Base-by-base conservation (phyloP, 257 asterid genomes). In the Hygrophila difformis region DNA sequence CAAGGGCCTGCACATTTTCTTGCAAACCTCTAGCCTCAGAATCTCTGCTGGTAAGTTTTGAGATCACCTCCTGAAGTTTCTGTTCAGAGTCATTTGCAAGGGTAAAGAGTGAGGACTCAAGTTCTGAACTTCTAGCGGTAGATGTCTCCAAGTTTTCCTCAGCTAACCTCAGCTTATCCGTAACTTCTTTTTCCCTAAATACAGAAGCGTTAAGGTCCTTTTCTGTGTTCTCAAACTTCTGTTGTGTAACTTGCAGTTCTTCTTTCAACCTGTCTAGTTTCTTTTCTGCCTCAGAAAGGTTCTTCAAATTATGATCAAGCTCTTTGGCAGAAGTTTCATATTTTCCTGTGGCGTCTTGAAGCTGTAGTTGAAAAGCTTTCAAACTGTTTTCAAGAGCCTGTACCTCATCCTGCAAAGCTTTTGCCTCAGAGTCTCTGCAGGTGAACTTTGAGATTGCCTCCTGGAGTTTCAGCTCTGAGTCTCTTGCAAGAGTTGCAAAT, bases 341-440 rank as follows among this genome's bases (percentile, higher is more conserved):
- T 10, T 49, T 68, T 31, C 68, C 87, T 44, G 61, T 61, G 31
- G 88, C 75, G 69, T 81, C 92, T 16, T 56, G 71, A 47, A 84
- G 62, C 67, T 84, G 79, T 41, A 56, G 75, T 51, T 81, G 74
- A 53, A 76, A 77, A 57, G 55, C 55, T 58, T 59, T 65, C 43
- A 81, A 71, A 61, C 15, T 4, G 15, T 39, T 17, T 15, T 39
- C 45, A 26, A 87, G 78, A 53, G 61, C 59, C 19, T 56, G 55
- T 53, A 72, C 53, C 64, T 77, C 84, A 55, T 78, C 93, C 9
- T 64, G 55, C 70, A 83, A 40, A 14, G 71, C 59, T 40, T 80
- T 74, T 1, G 67, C 77, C 77, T 87, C 94, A 1, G 79, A 69
- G 66, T 83, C 94, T 75, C 81, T 83, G 60, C 21, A 69, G 55